These are phyloP conservation scores for Trapa bicornis DNA, from an alignment of 345 rosid species.

Conservation along the genomic window DNA sequence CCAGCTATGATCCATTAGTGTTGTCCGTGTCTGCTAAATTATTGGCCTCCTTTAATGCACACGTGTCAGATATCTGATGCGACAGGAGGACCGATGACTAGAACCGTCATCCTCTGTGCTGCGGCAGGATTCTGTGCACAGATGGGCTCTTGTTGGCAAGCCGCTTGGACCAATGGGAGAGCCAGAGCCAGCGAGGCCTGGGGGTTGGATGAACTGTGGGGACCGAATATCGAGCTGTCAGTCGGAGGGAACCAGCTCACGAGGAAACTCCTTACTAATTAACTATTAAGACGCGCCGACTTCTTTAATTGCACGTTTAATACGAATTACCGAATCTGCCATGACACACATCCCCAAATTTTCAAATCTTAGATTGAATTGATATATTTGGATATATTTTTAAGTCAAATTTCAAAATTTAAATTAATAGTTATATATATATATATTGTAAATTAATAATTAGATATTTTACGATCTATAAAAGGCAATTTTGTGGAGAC, in stretches of 20 bases:
- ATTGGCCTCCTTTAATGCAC: background rate
- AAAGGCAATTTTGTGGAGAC: no score
- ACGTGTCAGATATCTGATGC: background rate
- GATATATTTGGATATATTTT: no score
- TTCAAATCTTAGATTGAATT: no score
- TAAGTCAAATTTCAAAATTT: no score
- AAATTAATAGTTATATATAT: no score
- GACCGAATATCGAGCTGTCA: background rate
- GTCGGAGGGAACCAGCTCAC: background rate
- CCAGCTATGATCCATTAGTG: conserved; percentile 3
- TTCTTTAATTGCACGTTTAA: background rate
- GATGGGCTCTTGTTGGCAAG: background rate
- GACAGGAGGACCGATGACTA: background rate
- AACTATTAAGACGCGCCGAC: background rate
- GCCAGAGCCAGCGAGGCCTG: background rate
- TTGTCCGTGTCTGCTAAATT: background rate
- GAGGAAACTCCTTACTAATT: background rate
- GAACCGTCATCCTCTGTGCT: background rate
- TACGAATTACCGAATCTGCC: background rate
- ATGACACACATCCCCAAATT: no score
- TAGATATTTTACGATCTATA: no score
- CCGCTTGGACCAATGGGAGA: background rate
- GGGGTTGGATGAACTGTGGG: background rate
- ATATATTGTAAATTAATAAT: no score
- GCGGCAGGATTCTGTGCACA: background rate